A percentile compares a stretch with the other conserved stretches of the same genome.
These are phyloP conservation scores for Durio zibethinus DNA, from an alignment of 345 rosid species.

Conservation along the genomic window DNA sequence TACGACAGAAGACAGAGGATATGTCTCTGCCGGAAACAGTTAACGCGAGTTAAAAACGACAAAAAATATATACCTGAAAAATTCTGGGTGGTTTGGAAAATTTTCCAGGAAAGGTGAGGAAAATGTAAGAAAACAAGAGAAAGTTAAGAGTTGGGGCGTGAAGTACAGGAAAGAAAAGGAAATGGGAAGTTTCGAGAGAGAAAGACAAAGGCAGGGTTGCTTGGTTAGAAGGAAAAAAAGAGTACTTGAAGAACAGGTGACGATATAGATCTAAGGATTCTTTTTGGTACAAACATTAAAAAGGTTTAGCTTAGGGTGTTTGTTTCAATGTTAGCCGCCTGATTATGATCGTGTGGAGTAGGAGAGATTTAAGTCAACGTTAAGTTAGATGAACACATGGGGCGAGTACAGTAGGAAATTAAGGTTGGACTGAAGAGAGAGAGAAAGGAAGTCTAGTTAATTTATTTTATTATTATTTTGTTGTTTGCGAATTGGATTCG, in stretches of 20 bases:
- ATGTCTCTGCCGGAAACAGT: background rate
- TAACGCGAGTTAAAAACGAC: constrained; percentile 1
- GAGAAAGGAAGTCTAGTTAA: background rate
- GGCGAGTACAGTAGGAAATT: background rate
- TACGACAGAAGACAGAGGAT: background rate
- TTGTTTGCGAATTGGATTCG: background rate
- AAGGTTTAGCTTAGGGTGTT: background rate
- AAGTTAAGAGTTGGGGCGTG: background rate
- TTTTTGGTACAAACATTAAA: background rate
- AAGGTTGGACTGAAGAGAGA: background rate
- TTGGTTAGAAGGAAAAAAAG: background rate
- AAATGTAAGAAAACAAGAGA: constrained; percentile 6
- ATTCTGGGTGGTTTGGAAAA: background rate
- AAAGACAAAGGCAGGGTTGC: background rate
- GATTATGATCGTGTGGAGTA: background rate
- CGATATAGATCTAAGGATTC: background rate
- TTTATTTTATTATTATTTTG: background rate
- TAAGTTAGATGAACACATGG: background rate
- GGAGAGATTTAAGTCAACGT: background rate
- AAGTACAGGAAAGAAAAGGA: background rate
- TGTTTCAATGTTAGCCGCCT: background rate
- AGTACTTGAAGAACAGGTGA: background rate
- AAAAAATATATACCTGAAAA: background rate
- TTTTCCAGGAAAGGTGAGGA: background rate
- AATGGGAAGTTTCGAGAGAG: background rate